Evolutionary conservation across 768 basidiomycete species (phyloP).

Genomic region (Grammothele lineata): DNA sequence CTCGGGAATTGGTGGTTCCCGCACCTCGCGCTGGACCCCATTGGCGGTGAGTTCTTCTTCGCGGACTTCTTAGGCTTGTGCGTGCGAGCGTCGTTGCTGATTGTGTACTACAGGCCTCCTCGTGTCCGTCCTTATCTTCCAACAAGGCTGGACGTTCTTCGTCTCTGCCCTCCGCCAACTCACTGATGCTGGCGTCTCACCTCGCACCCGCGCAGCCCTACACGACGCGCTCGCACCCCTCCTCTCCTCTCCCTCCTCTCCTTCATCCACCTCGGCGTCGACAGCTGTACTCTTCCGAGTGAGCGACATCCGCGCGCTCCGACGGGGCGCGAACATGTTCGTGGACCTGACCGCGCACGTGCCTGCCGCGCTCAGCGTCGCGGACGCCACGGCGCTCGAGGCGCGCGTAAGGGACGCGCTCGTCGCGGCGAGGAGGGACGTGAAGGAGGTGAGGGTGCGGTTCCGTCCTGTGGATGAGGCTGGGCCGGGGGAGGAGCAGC

Average conservation of each 20-base stretch:
- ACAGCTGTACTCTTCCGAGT: conserved; percentile 38
- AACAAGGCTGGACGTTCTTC: conserved; percentile 68
- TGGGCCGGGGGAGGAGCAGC: too few relatives aligned
- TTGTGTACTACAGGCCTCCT: conserved; percentile 72
- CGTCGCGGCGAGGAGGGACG: conserved; percentile 55
- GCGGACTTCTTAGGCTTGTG: neutral
- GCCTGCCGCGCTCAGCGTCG: conserved; percentile 50
- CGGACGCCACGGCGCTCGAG: conserved; percentile 58
- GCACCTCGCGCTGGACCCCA: conserved; percentile 83
- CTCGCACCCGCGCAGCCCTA: conserved; percentile 48
- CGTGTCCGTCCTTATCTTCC: conserved; percentile 86
- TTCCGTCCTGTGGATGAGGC: conserved; percentile 44
- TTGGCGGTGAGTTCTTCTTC: conserved; percentile 63
- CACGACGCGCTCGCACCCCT: conserved; percentile 54
- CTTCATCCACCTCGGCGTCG: conserved; percentile 13
- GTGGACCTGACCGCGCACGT: conserved; percentile 82
- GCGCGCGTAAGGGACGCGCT: conserved; percentile 51
- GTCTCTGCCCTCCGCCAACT: conserved; percentile 73
- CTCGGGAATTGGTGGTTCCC: conserved; percentile 86
- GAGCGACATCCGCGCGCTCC: conserved; percentile 62
- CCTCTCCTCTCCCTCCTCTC: conserved; percentile 28
- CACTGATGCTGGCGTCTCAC: conserved; percentile 77
- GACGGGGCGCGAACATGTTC: conserved; percentile 75
- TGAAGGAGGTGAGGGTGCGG: conserved; percentile 67
- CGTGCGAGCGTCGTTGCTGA: neutral